Evolutionary conservation across 768 basidiomycete species (phyloP).

Genomic region (Tulasnella sp.): DNA sequence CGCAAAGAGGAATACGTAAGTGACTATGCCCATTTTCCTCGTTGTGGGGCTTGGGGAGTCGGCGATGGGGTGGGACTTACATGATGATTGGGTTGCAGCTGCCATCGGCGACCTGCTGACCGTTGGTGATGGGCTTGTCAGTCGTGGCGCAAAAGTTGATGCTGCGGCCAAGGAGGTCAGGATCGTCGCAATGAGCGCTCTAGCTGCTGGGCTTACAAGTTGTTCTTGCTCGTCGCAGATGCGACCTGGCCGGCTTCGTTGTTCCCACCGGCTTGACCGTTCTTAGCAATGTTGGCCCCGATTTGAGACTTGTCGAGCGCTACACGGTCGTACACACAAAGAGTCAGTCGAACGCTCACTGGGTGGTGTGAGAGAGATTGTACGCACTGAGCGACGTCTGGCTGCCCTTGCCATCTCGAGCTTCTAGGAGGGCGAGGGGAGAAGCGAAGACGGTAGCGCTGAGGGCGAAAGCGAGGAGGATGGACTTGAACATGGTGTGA

Average conservation of each 20-base stretch:
- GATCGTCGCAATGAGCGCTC: not conserved
- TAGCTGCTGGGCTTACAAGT: conserved; percentile 39
- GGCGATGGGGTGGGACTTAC: not conserved
- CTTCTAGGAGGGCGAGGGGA: not conserved
- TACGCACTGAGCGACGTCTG: conserved; percentile 17
- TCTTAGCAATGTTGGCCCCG: not conserved
- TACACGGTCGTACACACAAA: not conserved
- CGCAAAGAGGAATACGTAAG: not conserved
- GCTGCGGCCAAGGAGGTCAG: not conserved
- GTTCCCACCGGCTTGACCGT: conserved; percentile 20
- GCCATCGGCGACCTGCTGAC: conserved; percentile 48
- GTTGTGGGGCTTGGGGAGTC: not conserved
- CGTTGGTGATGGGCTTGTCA: conserved; percentile 53
- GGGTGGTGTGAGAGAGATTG: not conserved
- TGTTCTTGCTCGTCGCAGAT: conserved; percentile 53
- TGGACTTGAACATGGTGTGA: conserved; percentile 15
- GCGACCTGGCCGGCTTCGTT: conserved; percentile 46
- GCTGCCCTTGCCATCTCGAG: not conserved
- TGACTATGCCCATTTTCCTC: not conserved
- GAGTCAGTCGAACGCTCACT: not conserved
- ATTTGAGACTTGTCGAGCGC: conserved; percentile 6
- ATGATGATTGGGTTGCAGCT: conserved; percentile 54
- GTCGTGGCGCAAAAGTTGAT: conserved; percentile 18
- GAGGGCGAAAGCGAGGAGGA: conserved; percentile 3
- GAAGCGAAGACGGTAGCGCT: conserved; percentile 1